Evolutionary conservation across 768 basidiomycete species (phyloP).

Genomic region (Rhodotorula sphaerocarpa): DNA sequence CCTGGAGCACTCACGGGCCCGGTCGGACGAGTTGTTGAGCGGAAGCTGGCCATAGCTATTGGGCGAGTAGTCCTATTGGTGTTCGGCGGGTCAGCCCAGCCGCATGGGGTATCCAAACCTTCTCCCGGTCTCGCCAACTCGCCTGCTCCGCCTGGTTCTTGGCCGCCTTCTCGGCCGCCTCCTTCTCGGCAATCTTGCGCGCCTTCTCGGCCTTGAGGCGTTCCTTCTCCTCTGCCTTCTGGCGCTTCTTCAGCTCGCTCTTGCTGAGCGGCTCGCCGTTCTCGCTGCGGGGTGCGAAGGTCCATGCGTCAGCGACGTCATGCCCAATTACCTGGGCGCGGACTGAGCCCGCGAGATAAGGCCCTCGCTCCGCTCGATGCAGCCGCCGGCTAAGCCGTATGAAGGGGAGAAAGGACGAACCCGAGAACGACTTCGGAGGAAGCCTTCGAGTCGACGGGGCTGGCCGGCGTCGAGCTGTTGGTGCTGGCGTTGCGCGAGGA

Average conservation of each 20-base stretch:
- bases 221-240: constrained; percentile 83
- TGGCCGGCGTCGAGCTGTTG: not conserved
- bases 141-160: constrained; percentile 61
- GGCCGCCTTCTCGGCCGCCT: constrained; percentile 63
- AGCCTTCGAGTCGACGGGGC: constrained; percentile 7
- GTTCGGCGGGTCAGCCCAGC: constrained; percentile 35
- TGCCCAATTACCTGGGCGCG: no score
- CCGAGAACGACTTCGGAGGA: constrained; percentile 2
- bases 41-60: constrained; percentile 76
- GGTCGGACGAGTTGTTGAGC: constrained; percentile 80
- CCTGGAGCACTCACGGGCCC: constrained; percentile 45
- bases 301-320: not conserved
- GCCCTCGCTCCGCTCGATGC: no score
- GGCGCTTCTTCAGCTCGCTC: constrained; percentile 80
- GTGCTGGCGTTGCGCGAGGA: not conserved
- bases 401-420: constrained; percentile 6
- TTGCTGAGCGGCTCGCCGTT: constrained; percentile 58
- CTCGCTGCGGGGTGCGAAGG: constrained; percentile 9
- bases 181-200: constrained; percentile 73
- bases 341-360: no score
- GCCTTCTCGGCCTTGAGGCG: constrained; percentile 81
- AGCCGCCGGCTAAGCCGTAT: no score
- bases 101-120: no score
- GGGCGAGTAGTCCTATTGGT: constrained; percentile 54
- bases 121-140: constrained; percentile 9